Percentiles rank a stretch among this genome's conserved stretches.
phyloP scores from a whole-genome alignment of 768 basidiomycete species.

The Trametes sanguinea region DNA sequence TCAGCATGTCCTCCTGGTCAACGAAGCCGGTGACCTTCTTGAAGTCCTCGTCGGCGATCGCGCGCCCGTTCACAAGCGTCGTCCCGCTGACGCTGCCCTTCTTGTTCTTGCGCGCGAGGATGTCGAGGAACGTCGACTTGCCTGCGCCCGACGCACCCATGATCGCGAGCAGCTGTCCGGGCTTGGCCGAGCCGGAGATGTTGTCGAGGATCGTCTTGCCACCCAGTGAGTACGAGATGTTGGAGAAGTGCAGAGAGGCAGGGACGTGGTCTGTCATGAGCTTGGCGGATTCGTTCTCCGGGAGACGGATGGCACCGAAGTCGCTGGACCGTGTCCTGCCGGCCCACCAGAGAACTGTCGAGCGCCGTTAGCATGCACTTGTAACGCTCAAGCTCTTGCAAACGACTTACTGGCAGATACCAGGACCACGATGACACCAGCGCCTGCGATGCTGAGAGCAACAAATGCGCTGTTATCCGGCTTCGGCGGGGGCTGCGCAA shows the following conservation, averaged over 20 bases:
- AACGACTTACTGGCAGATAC: constrained; percentile 55
- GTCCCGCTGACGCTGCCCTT: constrained; percentile 73
- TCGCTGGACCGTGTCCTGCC: constrained; percentile 73
- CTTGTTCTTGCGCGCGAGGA: constrained; percentile 89
- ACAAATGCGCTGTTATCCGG: constrained; percentile 84
- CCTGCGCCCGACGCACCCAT: constrained; percentile 98
- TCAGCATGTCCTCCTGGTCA: constrained; percentile 97
- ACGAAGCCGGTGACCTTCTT: constrained; percentile 91
- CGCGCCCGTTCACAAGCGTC: constrained; percentile 84
- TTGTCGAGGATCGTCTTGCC: constrained; percentile 71
- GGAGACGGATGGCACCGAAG: constrained; percentile 72
- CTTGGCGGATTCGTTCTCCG: constrained; percentile 77
- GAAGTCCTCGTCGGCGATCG: constrained; percentile 73
- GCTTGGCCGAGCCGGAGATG: constrained; percentile 81
- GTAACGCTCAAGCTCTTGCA: background rate
- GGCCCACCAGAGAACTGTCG: constrained; percentile 83
- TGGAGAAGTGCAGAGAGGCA: constrained; percentile 87
- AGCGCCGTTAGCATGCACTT: background rate
- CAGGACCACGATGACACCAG: constrained; percentile 71
- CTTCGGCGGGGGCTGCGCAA: constrained; percentile 65
- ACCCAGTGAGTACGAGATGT: constrained; percentile 76
- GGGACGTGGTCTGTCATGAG: constrained; percentile 95
- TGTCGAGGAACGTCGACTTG: constrained; percentile 95
- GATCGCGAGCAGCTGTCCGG: constrained; percentile 91
- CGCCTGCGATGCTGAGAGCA: constrained; percentile 80